Evolutionary conservation across 2,329 filamentous ascomycete species (phyloP).

Genomic region (Apiospora aurea): DNA sequence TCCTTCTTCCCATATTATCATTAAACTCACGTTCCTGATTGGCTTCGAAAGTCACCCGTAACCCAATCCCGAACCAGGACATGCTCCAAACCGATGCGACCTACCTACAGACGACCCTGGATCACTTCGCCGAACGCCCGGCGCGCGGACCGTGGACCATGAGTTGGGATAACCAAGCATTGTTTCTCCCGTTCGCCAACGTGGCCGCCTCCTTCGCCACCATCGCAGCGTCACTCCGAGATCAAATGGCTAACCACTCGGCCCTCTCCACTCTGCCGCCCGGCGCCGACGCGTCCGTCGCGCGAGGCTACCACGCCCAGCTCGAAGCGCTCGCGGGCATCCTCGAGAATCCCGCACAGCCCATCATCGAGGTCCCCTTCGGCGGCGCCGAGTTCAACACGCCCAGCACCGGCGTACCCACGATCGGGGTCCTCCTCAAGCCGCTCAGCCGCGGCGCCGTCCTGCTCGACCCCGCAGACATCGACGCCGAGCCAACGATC

Average conservation of each 20-base stretch:
- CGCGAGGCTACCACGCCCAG: constrained; percentile 26
- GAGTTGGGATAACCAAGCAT: constrained; percentile 41
- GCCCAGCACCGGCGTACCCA: constrained; percentile 24
- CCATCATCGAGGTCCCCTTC: constrained; percentile 43
- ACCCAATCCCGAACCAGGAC: neutral
- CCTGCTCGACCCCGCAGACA: constrained; percentile 33
- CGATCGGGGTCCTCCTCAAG: constrained; percentile 39
- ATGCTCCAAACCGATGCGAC: constrained; percentile 39
- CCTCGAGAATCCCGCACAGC: constrained; percentile 35
- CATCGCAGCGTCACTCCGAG: neutral
- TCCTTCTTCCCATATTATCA: rapidly evolving
- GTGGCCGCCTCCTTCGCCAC: neutral
- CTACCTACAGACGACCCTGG: constrained; percentile 42
- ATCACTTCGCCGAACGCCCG: constrained; percentile 41
- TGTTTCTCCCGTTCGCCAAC: constrained; percentile 34
- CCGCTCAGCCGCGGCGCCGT: constrained; percentile 46
- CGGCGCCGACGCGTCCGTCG: neutral
- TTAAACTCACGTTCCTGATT: neutral
- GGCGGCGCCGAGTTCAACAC: constrained; percentile 27
- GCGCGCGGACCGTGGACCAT: constrained; percentile 47
- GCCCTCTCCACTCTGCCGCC: neutral
- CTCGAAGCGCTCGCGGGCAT: constrained; percentile 33
- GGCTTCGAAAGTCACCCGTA: neutral
- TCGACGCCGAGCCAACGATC: constrained; percentile 40
- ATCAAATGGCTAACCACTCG: neutral